Evolutionary conservation across 2,329 filamentous ascomycete species (phyloP).

Genomic region (Trichoderma oligosporum): DNA sequence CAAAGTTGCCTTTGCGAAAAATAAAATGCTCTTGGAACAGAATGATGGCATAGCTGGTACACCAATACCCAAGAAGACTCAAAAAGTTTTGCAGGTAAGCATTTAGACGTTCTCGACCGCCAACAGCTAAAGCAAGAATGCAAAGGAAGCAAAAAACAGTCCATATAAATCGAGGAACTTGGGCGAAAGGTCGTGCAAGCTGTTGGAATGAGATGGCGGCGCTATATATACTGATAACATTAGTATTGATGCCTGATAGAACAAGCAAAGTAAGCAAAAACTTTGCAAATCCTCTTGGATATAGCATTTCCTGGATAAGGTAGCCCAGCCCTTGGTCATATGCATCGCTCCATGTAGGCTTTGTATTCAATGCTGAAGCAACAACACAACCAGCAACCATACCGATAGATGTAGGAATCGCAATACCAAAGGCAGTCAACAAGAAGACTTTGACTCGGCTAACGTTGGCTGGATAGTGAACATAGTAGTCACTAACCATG

Average conservation of each 20-base stretch:
- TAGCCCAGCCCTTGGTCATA: constrained; percentile 44
- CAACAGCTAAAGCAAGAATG: constrained; percentile 41
- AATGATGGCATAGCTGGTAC: constrained; percentile 40
- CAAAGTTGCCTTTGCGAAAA: constrained; percentile 40
- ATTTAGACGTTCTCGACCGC: constrained; percentile 39
- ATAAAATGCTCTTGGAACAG: constrained; percentile 41
- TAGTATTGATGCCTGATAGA: constrained; percentile 37
- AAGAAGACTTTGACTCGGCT: constrained; percentile 45
- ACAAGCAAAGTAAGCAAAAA: constrained; percentile 38
- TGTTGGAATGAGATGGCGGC: constrained; percentile 41
- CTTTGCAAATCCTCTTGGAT: constrained; percentile 45
- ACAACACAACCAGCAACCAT: constrained; percentile 45
- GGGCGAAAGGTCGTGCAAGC: constrained; percentile 33
- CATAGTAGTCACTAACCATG: constrained; percentile 32
- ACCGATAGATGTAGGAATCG: constrained; percentile 46
- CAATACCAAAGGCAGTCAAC: constrained; percentile 46
- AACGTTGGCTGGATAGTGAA: constrained; percentile 44
- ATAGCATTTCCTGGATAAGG: constrained; percentile 43
- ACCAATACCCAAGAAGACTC: constrained; percentile 45
- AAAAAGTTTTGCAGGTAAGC: constrained; percentile 43
- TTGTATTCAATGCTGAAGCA: constrained; percentile 39
- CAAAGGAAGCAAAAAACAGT: constrained; percentile 38
- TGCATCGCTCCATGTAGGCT: constrained; percentile 36
- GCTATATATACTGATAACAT: constrained; percentile 39
- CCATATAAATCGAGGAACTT: constrained; percentile 41